A percentile compares a stretch with the other conserved stretches of the same genome.
Evolutionary conservation across 2,329 filamentous ascomycete species (phyloP).

Genomic region (Ophiosphaerella narmari): DNA sequence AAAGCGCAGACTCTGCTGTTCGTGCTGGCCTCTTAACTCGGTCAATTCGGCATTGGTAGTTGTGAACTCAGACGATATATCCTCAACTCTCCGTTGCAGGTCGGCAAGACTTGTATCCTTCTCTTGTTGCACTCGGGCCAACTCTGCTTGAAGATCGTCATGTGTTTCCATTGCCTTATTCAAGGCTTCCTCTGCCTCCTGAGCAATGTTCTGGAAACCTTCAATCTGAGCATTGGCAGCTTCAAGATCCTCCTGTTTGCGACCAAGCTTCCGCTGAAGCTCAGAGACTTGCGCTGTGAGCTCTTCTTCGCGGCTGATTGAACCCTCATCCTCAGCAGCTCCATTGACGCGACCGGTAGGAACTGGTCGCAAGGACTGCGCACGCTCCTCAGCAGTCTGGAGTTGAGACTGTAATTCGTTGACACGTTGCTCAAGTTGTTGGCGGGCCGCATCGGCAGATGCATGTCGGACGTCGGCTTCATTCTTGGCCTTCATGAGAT

Average conservation of each 20-base stretch:
- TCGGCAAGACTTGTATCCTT: constrained; percentile 82
- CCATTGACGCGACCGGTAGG: constrained; percentile 66
- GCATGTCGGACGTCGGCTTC: constrained; percentile 85
- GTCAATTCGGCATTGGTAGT: constrained; percentile 83
- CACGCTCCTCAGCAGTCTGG: constrained; percentile 84
- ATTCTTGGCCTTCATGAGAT: constrained; percentile 78
- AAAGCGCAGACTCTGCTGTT: constrained; percentile 69
- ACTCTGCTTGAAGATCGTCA: constrained; percentile 74
- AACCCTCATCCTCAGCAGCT: constrained; percentile 57
- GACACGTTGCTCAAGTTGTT: constrained; percentile 86
- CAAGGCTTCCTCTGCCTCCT: constrained; percentile 84
- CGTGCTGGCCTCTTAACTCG: constrained; percentile 76
- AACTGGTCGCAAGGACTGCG: constrained; percentile 79
- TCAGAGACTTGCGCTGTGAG: constrained; percentile 82
- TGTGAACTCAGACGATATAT: constrained; percentile 79
- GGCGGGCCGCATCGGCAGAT: constrained; percentile 81
- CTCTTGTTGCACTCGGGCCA: constrained; percentile 73
- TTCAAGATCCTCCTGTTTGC: constrained; percentile 79
- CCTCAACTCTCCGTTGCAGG: constrained; percentile 80
- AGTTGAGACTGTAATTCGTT: constrained; percentile 89
- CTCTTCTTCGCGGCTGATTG: constrained; percentile 73
- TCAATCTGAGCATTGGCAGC: constrained; percentile 80
- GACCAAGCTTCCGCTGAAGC: constrained; percentile 82
- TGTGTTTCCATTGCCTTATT: constrained; percentile 78
- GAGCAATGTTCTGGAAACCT: constrained; percentile 86